Evolutionary conservation across 1,139 yeast species (phyloP).

Genomic region (Hanseniaspora uvarum): DNA sequence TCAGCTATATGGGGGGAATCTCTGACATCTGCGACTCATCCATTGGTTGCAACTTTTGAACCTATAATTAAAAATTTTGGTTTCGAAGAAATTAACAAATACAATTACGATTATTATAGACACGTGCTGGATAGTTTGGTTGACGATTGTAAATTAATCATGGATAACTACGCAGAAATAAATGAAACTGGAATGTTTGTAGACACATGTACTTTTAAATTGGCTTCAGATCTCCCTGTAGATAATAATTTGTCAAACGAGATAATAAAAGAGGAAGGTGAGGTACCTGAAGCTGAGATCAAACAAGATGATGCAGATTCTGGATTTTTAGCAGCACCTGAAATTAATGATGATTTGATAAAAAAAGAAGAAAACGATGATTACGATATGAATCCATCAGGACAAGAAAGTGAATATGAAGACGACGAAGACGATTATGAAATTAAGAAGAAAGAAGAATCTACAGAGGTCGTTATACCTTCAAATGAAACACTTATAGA

Average conservation of each 20-base stretch:
- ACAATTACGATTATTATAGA: slow-evolving; percentile 54
- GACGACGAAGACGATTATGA: slow-evolving; percentile 19
- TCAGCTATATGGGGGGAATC: slow-evolving; percentile 71
- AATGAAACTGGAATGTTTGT: slow-evolving; percentile 58
- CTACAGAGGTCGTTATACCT: background rate
- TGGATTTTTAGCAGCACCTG: background rate
- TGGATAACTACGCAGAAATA: slow-evolving; percentile 27
- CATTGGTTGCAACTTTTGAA: slow-evolving; percentile 71
- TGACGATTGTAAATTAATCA: slow-evolving; percentile 50
- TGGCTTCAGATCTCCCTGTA: slow-evolving; percentile 20
- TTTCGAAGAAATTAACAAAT: slow-evolving; percentile 42
- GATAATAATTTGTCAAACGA: background rate
- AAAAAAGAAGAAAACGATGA: background rate
- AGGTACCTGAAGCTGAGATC: background rate
- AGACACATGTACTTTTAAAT: slow-evolving; percentile 62
- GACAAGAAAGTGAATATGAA: slow-evolving; percentile 31
- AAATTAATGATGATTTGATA: background rate
- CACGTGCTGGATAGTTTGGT: slow-evolving; percentile 50
- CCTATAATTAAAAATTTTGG: slow-evolving; percentile 81
- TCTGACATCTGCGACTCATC: slow-evolving; percentile 69
- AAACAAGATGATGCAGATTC: background rate
- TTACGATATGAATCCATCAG: slow-evolving; percentile 26
- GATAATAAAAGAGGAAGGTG: background rate
- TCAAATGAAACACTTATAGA: background rate
- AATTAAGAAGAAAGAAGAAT: background rate